Evolutionary conservation across 805 yeast genomes (phyloP).

Genomic region (Myxozyma udenii): DNA sequence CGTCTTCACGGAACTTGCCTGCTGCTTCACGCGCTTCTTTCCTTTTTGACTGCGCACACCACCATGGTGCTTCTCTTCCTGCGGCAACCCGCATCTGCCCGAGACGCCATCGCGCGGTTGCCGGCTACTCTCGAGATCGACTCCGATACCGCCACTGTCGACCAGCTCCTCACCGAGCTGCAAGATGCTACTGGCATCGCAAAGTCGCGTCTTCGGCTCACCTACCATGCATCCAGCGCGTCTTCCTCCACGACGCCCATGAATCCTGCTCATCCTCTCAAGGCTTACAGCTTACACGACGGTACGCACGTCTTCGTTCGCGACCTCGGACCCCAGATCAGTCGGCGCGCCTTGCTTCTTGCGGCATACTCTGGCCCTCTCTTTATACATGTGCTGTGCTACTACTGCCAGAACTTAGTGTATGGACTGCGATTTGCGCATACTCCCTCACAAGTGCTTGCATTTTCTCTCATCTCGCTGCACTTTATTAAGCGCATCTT

Average conservation of each 20-base stretch:
- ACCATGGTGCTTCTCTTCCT: slow-evolving; percentile 23
- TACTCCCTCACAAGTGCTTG: slow-evolving; percentile 52
- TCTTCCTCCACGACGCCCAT: slow-evolving; percentile 18
- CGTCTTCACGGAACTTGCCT: no score
- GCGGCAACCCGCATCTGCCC: slow-evolving; percentile 16
- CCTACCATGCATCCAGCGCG: background rate
- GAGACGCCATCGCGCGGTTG: slow-evolving; percentile 16
- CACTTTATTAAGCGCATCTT: slow-evolving; percentile 85
- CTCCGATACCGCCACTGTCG: slow-evolving; percentile 21
- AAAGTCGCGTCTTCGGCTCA: slow-evolving; percentile 12
- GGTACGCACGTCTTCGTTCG: slow-evolving; percentile 23
- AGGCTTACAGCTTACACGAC: slow-evolving; percentile 23
- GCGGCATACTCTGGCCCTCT: slow-evolving; percentile 92
- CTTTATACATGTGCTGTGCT: slow-evolving; percentile 68
- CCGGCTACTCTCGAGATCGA: slow-evolving; percentile 24
- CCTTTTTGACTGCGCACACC: no score
- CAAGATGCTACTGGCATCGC: slow-evolving; percentile 17
- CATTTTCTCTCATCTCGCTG: slow-evolving; percentile 55
- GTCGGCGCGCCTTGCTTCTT: slow-evolving; percentile 82
- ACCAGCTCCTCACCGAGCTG: slow-evolving; percentile 18
- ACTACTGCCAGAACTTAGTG: slow-evolving; percentile 42
- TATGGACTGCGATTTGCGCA: slow-evolving; percentile 42
- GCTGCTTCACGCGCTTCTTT: no score
- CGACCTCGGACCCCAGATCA: slow-evolving; percentile 61
- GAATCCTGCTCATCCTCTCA: slow-evolving; percentile 17